Evolutionary conservation across 2,329 filamentous ascomycete species (phyloP).

Genomic region (Calonectria henricotiae): DNA sequence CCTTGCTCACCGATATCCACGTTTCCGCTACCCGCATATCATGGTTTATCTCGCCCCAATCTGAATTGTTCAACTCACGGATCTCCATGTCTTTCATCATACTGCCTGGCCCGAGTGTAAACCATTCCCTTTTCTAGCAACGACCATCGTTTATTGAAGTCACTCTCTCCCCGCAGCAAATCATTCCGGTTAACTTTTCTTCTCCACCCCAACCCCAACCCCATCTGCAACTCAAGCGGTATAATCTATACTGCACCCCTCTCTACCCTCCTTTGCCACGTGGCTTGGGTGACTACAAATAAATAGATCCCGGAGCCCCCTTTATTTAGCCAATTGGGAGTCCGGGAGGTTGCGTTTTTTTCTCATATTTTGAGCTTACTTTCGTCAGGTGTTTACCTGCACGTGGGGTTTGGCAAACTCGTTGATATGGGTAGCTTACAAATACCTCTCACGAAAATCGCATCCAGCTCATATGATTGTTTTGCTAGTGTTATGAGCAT

Average conservation of each 20-base stretch:
- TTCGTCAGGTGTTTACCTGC: too few relatives aligned
- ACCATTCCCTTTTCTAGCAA: background rate
- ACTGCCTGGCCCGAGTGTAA: background rate
- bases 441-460: too few relatives aligned
- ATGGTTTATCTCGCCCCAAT: conserved; percentile 4
- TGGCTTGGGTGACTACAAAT: background rate
- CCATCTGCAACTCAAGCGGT: conserved; percentile 2
- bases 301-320: too few relatives aligned
- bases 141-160: background rate
- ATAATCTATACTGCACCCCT: background rate
- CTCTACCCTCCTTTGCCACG: background rate
- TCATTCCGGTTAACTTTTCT: background rate
- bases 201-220: conserved; percentile 1
- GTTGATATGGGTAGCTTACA: background rate
- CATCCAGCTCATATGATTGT: too few relatives aligned
- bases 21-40: background rate
- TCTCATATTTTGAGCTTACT: background rate
- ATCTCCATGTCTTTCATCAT: background rate
- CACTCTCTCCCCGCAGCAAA: background rate
- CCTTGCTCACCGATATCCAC: background rate
- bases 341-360: too few relatives aligned
- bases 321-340: background rate
- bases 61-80: background rate
- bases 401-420: too few relatives aligned
- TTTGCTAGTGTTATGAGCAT: too few relatives aligned